Evolutionary conservation across 805 yeast species (phyloP), one percentile per base, ranked within the genome.

Genomic region (Candida coquimbonensis): DNA sequence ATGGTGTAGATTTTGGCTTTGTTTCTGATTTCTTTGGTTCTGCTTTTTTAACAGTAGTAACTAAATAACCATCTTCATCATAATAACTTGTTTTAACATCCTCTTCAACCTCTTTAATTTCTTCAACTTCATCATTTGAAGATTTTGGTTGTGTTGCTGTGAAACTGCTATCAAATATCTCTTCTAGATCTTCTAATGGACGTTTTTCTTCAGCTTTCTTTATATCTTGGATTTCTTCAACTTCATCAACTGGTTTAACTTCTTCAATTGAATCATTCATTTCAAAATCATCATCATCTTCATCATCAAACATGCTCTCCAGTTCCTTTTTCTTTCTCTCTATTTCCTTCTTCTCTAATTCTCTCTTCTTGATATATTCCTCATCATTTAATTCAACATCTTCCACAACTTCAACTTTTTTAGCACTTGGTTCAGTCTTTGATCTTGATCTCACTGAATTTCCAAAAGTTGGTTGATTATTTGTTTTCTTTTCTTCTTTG

Each of bases 41-140:
- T 8, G 46, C 54, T 31, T 50, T 54, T 16, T 49, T 52, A 36
- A 52, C 55, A 46, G 59, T 69, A 46, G 59, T 69, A 0, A 74
- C 70, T 21, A 73, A 60, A 53, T 68, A 77, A 1, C 81, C 81
- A 44, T 76, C 81, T 35, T 73, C 79, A 49, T 75, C 81, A 24
- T 67, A 63, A 45, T 60, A 62, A 9, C 53, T 56, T 25, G 56
- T 52, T 6, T 49, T 35, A 21, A 40, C 39, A 5, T 49, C 55
- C 29, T 51, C 48, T 11, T 42, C 36, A 17, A 52, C 7, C 7
- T 40, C 45, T n/a, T 36, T 33, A 9, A 45, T 45, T 26, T 27
- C 27, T 31, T 29, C 21, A 27, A 27, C 24, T 11, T 21, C 25
- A 16, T 19, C 24, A 16, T 25, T 34, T 17, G 35, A 38, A 16